phyloP scores from a whole-genome alignment of 352 stramenopile species.

The Globisporangium spiculum region DNA sequence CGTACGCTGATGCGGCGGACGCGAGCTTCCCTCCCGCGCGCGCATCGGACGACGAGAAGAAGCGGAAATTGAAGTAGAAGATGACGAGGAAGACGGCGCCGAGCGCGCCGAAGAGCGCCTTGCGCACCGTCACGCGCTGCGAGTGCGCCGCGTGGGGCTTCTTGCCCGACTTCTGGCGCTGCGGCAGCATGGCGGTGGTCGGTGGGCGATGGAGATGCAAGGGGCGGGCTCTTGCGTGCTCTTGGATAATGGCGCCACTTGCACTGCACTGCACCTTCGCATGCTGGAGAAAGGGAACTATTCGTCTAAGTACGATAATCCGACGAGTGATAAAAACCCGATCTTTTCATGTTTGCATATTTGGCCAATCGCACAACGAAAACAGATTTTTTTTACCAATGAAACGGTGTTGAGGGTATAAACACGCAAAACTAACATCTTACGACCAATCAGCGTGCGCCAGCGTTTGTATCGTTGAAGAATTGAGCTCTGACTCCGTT shows the following conservation, averaged over 20 bases:
- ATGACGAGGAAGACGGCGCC: slow-evolving; percentile 45
- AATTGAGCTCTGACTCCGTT: not conserved
- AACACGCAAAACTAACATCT: not conserved
- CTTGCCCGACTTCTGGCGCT: slow-evolving; percentile 42
- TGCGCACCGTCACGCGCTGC: slow-evolving; percentile 23
- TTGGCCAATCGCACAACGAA: not conserved
- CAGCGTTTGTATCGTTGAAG: slow-evolving; percentile 1
- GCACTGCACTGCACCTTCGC: slow-evolving; percentile 1
- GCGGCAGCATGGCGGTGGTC: slow-evolving; percentile 42
- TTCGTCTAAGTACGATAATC: slow-evolving; percentile 1
- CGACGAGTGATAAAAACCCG: not conserved
- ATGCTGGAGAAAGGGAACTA: not conserved
- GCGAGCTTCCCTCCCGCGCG: slow-evolving; percentile 27
- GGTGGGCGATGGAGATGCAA: not conserved
- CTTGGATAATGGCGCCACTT: not conserved
- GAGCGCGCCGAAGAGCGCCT: slow-evolving; percentile 28
- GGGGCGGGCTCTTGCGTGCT: not conserved
- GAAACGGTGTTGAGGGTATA: not conserved
- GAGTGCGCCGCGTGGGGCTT: slow-evolving; percentile 29
- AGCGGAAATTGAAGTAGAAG: slow-evolving; percentile 67
- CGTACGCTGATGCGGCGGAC: slow-evolving; percentile 3
- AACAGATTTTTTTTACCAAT: not conserved
- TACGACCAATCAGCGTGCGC: not conserved
- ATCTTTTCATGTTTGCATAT: not conserved
- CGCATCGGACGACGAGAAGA: slow-evolving; percentile 41